Percentiles rank a stretch among this genome's conserved stretches.
These are phyloP conservation scores for Meredithiella fracta DNA, from an alignment of 2,329 filamentous ascomycete genomes.

Conservation along the genomic window DNA sequence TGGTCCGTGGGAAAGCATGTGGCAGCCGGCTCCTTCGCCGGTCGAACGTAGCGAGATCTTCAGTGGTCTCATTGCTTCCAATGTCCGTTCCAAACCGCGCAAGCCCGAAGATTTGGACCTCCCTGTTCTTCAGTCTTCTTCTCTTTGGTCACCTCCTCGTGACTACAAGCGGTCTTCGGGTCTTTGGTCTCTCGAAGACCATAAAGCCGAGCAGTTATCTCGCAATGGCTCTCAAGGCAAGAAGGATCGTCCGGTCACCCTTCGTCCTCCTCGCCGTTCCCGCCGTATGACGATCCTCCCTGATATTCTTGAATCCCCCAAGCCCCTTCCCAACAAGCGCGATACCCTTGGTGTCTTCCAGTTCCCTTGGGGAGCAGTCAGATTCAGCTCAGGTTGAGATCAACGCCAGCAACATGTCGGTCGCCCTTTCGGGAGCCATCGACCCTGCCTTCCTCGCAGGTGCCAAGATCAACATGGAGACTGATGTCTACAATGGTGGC, in stretches of 20 bases:
- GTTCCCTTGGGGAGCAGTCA: conserved; percentile 49
- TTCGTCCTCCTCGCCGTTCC: conserved; percentile 37
- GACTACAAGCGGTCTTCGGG: conserved; percentile 15
- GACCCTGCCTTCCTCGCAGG: conserved; percentile 23
- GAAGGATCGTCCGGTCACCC: conserved; percentile 29
- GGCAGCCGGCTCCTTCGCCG: conserved; percentile 11
- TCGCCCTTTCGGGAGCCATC: conserved; percentile 37
- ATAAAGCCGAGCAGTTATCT: neutral
- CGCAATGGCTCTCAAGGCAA: conserved; percentile 16
- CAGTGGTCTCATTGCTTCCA: conserved; percentile 19
- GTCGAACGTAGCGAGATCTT: conserved; percentile 10
- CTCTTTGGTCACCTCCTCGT: conserved; percentile 23
- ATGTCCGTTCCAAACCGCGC: conserved; percentile 23
- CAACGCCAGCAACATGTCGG: conserved; percentile 22
- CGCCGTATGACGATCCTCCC: conserved; percentile 43
- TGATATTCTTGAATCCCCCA: conserved; percentile 46
- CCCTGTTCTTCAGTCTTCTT: conserved; percentile 21
- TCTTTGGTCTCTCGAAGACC: conserved; percentile 19
- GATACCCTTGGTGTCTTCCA: conserved; percentile 48
- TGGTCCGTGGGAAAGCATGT: conserved; percentile 10
- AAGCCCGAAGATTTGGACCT: conserved; percentile 21
- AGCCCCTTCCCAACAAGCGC: conserved; percentile 40
- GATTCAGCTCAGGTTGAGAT: conserved; percentile 34
- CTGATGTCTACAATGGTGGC: conserved; percentile 23
- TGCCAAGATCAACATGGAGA: conserved; percentile 19